Percentiles rank a stretch among this genome's conserved stretches.
phyloP scores from a whole-genome alignment of 441 rosid genomes.

The Arabidopsis hybrid region DNA sequence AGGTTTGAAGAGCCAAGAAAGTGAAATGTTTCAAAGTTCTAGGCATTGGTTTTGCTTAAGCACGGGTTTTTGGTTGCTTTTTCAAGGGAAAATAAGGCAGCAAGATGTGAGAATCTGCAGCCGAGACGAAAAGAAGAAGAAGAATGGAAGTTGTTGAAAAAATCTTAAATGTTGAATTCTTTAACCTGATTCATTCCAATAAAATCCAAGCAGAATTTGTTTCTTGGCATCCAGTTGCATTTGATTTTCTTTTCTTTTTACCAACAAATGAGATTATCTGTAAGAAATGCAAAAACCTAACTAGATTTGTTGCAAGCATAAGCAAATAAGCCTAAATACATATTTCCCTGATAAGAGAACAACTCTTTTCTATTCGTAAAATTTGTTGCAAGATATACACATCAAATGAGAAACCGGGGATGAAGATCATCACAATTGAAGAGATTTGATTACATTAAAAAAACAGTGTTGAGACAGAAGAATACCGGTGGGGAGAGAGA shows the following conservation, averaged over 20 bases:
- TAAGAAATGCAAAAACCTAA: slow-evolving; percentile 7
- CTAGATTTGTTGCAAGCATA: neutral
- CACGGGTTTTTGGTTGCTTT: slow-evolving; percentile 25
- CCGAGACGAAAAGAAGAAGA: slow-evolving; percentile 5
- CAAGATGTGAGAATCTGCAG: slow-evolving; percentile 26
- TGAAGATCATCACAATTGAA: slow-evolving; percentile 1
- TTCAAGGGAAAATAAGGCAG: slow-evolving; percentile 34
- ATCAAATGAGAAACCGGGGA: neutral
- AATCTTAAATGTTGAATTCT: slow-evolving; percentile 24
- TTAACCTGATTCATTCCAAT: slow-evolving; percentile 36
- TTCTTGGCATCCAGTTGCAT: neutral
- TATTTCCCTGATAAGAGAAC: slow-evolving; percentile 6
- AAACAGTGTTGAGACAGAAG: slow-evolving; percentile 28
- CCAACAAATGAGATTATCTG: slow-evolving; percentile 7
- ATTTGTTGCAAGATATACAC: slow-evolving; percentile 28
- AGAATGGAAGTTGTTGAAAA: slow-evolving; percentile 31
- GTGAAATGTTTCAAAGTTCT: slow-evolving; percentile 1
- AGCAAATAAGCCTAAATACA: neutral
- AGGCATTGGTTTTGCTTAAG: slow-evolving; percentile 29
- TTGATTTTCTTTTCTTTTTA: slow-evolving; percentile 9
- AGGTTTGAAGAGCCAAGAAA: slow-evolving; percentile 26
- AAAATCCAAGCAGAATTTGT: slow-evolving; percentile 26
- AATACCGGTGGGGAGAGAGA: slow-evolving; percentile 30
- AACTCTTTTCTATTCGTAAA: slow-evolving; percentile 25
- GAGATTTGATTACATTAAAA: slow-evolving; percentile 23